These are phyloP conservation scores for Ceratocystis cacaofunesta DNA, from an alignment of 2,329 filamentous ascomycete genomes.

Conservation along the genomic window DNA sequence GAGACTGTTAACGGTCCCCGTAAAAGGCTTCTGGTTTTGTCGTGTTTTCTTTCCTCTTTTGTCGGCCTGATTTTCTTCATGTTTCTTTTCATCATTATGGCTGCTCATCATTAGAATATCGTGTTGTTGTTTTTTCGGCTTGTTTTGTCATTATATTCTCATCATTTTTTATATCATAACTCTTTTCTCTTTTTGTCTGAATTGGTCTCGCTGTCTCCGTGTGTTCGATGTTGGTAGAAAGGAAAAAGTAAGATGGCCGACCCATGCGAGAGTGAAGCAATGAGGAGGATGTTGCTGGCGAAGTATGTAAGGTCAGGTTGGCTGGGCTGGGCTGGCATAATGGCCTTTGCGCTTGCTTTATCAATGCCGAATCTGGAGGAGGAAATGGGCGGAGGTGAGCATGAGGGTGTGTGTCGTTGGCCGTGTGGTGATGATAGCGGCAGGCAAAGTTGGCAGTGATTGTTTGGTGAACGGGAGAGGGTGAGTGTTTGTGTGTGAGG, in stretches of 20 bases:
- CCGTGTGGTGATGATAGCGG: no score
- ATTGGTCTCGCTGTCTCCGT: not conserved
- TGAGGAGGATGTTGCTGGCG: no score
- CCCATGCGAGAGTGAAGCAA: no score
- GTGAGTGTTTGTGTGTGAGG: not conserved
- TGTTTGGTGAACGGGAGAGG: not conserved
- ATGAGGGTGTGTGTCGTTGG: no score
- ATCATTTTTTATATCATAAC: not conserved
- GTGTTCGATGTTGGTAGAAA: not conserved
- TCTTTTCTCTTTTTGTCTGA: not conserved
- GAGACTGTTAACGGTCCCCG: not conserved
- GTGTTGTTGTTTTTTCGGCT: not conserved
- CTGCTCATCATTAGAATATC: conserved; percentile 4
- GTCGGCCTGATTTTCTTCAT: not conserved
- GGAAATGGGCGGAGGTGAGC: no score
- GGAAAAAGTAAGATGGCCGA: not conserved
- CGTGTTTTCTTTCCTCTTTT: conserved; percentile 5
- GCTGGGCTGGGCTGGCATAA: no score
- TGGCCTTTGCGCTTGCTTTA: no score
- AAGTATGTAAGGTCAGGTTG: no score
- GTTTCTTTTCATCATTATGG: not conserved
- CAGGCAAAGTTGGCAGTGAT: no score
- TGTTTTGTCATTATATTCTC: not conserved
- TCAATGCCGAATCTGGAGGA: no score
- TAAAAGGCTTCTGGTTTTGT: not conserved